Percentiles rank a stretch among this genome's conserved stretches.
phyloP scores from a whole-genome alignment of 495 filamentous ascomycete species.

The Penicillium waksmanii region DNA sequence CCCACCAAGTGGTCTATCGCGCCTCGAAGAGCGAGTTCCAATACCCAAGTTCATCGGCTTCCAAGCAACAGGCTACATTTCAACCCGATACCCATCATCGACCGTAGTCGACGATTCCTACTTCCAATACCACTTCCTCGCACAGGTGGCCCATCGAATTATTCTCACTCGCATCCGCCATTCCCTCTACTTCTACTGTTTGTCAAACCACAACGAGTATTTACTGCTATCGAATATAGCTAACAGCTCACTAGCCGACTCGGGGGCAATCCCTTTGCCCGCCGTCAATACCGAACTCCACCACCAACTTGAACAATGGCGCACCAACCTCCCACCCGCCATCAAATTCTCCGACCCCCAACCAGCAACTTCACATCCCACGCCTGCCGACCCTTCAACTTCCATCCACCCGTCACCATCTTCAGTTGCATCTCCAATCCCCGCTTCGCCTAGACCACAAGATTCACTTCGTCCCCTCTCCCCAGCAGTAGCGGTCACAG shows the following conservation, averaged over 20 bases:
- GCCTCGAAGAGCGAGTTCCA: constrained; percentile 50
- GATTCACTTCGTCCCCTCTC: constrained; percentile 36
- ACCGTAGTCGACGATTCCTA: constrained; percentile 48
- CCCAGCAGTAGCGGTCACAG: constrained; percentile 46
- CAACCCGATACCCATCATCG: constrained; percentile 32
- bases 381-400: constrained; percentile 13
- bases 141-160: constrained; percentile 53
- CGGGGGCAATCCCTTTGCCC: constrained; percentile 48
- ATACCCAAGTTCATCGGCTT: constrained; percentile 55
- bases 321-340: constrained; percentile 45
- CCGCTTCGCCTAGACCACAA: constrained; percentile 21
- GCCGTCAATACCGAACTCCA: constrained; percentile 49
- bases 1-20: constrained; percentile 48
- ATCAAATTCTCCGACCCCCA: constrained; percentile 44
- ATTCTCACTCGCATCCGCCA: constrained; percentile 53
- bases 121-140: constrained; percentile 55
- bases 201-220: constrained; percentile 10
- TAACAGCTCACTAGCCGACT: constrained; percentile 38
- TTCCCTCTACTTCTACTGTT: constrained; percentile 54
- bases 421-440: constrained; percentile 32
- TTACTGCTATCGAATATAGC: neutral
- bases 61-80: constrained; percentile 39
- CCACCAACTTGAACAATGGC: constrained; percentile 54
- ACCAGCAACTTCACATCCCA: constrained; percentile 19
- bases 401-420: constrained; percentile 30